Evolutionary conservation across 352 stramenopile genomes (phyloP).

Genomic region (Peronosclerospora sorghi): DNA sequence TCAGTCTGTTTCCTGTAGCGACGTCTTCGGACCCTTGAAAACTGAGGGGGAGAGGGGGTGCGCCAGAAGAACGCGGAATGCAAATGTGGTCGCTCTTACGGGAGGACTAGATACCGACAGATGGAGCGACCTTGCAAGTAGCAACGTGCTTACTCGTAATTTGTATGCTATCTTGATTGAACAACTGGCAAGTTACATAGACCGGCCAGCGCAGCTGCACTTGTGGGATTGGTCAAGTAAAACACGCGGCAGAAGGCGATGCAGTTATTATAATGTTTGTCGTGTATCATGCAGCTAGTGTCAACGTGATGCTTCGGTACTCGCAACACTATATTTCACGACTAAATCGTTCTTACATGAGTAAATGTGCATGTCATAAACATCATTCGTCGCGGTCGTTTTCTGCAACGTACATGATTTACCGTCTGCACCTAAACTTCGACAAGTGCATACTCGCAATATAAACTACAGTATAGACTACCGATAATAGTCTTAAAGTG

Average conservation of each 20-base stretch:
- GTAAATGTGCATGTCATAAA: not conserved
- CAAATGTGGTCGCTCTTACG: slow-evolving; percentile 9
- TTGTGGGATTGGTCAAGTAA: slow-evolving; percentile 1
- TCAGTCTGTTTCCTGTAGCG: not conserved
- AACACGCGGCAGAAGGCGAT: no score
- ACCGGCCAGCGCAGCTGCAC: slow-evolving; percentile 10
- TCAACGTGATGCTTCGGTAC: no score
- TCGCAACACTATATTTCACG: not conserved
- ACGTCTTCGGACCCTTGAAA: slow-evolving; percentile 1
- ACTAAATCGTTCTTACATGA: no score
- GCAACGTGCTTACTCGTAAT: slow-evolving; percentile 5
- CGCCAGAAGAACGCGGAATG: slow-evolving; percentile 8
- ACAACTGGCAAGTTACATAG: slow-evolving; percentile 11
- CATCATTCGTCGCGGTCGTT: slow-evolving; percentile 6
- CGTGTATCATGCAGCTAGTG: not conserved
- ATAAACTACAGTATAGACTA: not conserved
- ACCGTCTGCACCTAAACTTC: slow-evolving; percentile 1
- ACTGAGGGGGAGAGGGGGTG: slow-evolving; percentile 5
- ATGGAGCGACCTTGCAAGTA: slow-evolving; percentile 9
- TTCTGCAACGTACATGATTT: slow-evolving; percentile 27
- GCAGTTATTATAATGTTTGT: not conserved
- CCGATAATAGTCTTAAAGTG: not conserved
- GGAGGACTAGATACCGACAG: slow-evolving; percentile 17
- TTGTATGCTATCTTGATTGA: slow-evolving; percentile 8
- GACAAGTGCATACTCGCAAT: not conserved